Evolutionary conservation across 1,139 yeast species (phyloP), one percentile per base, ranked within the genome.

Genomic region (Meyerozyma athensensis): DNA sequence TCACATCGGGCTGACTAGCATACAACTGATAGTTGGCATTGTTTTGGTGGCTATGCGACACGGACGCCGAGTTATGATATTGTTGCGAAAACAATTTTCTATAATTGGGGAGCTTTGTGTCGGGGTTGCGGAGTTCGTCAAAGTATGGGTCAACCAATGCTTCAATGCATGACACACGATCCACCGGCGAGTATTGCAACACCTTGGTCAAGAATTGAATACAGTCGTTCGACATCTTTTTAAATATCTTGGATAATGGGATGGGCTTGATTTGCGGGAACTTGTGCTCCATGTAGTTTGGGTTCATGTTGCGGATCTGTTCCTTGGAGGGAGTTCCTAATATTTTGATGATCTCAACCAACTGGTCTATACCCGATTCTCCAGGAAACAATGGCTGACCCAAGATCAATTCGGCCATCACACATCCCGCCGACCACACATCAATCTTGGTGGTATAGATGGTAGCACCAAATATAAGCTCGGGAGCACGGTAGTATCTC

Each of bases 351-450:
- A 92, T 92, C 61, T 92, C 98, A 19, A 92, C 98, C 54, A 92
- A 74, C 62, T 92, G 98, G 62, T 92, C 98, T 45, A 92, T 90
- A 35, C 98, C 97, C 42, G 92, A 82, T 60, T 92, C 97, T 37
- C 98, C 98, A 7, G 98, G 98, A 65, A 92, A 92, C 46, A 92
- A 70, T 5, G 98, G 98, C 59, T 89, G 97, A 7, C 98, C 97
- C 41, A 92, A 74, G 50, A 90, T 79, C 53, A 92, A 69, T 63
- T 92, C 98, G 4, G 97, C 97, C 87, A 92, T 89, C 26, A 92
- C 98, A 66, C 98, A 92, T 16, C 96, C 97, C 9, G 96, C 90
- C 14, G 96, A 86, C 98, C 98, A 92, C 39, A 92, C 81, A 60
- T 92, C 98, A 50, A 92, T 92, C 62, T 90, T 90, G 31, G 97